phyloP scores from a whole-genome alignment of 345 rosid genomes.

The Ricinus communis region DNA sequence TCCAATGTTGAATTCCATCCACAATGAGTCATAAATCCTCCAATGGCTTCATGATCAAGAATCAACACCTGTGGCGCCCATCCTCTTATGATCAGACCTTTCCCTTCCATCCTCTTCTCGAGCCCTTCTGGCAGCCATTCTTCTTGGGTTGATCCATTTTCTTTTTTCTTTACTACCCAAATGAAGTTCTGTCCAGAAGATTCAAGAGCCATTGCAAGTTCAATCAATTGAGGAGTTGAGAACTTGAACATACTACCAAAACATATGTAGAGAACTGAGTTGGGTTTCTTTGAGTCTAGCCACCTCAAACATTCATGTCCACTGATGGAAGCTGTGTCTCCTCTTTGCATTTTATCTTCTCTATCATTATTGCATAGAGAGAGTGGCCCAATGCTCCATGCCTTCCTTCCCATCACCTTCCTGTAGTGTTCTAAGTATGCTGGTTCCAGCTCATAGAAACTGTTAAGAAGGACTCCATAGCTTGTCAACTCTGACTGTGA shows the following conservation, averaged over 20 bases:
- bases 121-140: conserved; percentile 39
- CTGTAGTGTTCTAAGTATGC: conserved; percentile 25
- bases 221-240: conserved; percentile 31
- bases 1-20: conserved; percentile 57
- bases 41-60: conserved; percentile 45
- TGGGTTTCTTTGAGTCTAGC: conserved; percentile 35
- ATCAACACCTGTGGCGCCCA: conserved; percentile 55
- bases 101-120: conserved; percentile 34
- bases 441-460: conserved; percentile 28
- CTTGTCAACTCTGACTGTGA: conserved; percentile 8
- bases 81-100: conserved; percentile 37
- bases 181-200: conserved; percentile 41
- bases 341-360: conserved; percentile 35
- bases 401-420: conserved; percentile 16
- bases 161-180: conserved; percentile 41
- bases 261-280: conserved; percentile 41
- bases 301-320: conserved; percentile 42
- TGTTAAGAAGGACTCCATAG: conserved; percentile 20
- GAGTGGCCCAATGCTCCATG: conserved; percentile 44
- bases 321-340: conserved; percentile 31
- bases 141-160: background rate
- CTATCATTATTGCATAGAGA: conserved; percentile 30
- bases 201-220: conserved; percentile 46
- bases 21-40: conserved; percentile 52
- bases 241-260: conserved; percentile 44